Evolutionary conservation across 192 early-diverging fungal genomes (phyloP).

Genomic region (Umbelopsis sp.): DNA sequence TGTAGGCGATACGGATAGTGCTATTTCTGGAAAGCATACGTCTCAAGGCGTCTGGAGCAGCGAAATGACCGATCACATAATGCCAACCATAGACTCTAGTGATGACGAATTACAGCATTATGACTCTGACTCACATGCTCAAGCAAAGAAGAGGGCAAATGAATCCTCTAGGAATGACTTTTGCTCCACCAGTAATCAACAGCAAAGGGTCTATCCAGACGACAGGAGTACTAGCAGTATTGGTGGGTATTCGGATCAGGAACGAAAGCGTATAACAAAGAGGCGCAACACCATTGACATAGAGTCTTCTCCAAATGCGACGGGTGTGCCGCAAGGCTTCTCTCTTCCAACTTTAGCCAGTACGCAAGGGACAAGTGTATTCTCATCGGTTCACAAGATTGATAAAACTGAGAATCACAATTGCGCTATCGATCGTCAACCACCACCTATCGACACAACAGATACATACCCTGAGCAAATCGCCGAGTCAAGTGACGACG

Average conservation of each 20-base stretch:
- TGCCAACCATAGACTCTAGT: conserved; percentile 12
- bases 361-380: conserved; percentile 2
- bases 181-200: not conserved
- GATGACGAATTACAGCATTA: not conserved
- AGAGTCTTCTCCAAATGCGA: not conserved
- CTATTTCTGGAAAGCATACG: conserved; percentile 12
- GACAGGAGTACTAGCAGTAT: conserved; percentile 1
- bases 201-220: not conserved
- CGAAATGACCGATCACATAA: not conserved
- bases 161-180: not conserved
- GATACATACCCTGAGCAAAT: not conserved
- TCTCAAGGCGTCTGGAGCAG: not conserved
- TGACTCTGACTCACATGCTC: not conserved
- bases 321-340: not conserved
- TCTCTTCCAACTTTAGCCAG: not conserved
- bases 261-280: not conserved
- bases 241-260: conserved; percentile 11
- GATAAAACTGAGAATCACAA: conserved; percentile 2
- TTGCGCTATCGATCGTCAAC: not conserved
- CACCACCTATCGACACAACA: not conserved
- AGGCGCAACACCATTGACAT: conserved; percentile 1
- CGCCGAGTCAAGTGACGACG: not conserved
- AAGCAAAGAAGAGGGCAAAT: not conserved
- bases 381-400: conserved; percentile 1
- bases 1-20: not conserved